Conservation (phyloP, 805 yeast species). For the Komagataella kurtzmanii region DNA sequence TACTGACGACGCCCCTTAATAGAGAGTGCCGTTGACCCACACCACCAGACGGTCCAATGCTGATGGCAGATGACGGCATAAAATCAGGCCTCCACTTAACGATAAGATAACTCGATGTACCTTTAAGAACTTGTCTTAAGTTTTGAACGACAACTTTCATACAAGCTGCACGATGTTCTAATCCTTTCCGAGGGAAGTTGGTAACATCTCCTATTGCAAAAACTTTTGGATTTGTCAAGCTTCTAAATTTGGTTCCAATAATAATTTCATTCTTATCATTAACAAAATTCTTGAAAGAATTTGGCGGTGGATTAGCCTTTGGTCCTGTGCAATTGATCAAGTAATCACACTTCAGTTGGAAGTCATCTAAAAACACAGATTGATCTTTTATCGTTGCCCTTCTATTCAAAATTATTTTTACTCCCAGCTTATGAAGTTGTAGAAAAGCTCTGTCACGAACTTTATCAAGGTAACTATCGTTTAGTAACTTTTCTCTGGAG, state of each 20-base stretch:
- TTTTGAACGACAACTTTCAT: neutral
- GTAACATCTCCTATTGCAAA: conserved; percentile 3
- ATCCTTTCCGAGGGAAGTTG: conserved; percentile 1
- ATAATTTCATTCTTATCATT: neutral
- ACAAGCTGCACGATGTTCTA: neutral
- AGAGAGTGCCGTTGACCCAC: neutral
- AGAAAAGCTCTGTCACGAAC: conserved; percentile 1
- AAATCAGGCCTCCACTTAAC: neutral
- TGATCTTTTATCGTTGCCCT: conserved; percentile 3
- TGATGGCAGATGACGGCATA: neutral
- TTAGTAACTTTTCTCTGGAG: conserved; percentile 6
- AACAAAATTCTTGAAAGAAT: neutral
- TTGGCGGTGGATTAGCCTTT: neutral
- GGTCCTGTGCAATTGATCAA: neutral
- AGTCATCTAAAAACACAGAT: neutral
- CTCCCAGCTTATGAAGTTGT: conserved; percentile 5
- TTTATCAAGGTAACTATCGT: neutral
- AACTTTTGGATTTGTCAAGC: neutral
- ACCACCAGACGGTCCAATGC: neutral
- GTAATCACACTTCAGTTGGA: neutral
- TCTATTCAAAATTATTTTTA: conserved; percentile 7
- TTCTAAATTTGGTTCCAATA: neutral
- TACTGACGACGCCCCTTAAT: neutral
- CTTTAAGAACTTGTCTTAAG: neutral
- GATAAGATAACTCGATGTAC: neutral